phyloP scores from a whole-genome alignment of 768 basidiomycete genomes.

The Mycena galericulata region DNA sequence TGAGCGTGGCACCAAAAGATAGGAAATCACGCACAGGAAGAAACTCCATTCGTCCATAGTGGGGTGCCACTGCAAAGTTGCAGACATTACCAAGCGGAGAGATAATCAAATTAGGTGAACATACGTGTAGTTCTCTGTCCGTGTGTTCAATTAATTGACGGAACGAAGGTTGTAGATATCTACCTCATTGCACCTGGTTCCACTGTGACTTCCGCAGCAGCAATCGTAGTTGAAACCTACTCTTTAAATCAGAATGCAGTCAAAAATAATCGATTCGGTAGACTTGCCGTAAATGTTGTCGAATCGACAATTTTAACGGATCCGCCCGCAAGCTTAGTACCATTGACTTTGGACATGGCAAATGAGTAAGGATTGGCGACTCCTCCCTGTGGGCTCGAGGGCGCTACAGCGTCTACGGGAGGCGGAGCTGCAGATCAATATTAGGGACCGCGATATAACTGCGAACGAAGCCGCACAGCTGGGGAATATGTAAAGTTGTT shows the following conservation, averaged over 20 bases:
- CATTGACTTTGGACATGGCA: conserved; percentile 57
- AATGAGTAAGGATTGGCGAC: conserved; percentile 61
- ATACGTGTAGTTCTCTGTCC: conserved; percentile 66
- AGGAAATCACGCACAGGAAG: conserved; percentile 56
- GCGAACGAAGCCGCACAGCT: conserved; percentile 46
- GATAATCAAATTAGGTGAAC: conserved; percentile 21
- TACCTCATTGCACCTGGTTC: conserved; percentile 68
- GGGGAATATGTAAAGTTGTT: conserved; percentile 67
- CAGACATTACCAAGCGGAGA: not conserved
- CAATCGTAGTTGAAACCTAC: conserved; percentile 60
- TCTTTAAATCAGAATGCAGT: not conserved
- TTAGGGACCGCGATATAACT: not conserved
- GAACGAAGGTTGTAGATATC: not conserved
- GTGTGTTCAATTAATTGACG: not conserved
- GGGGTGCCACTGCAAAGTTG: conserved; percentile 70
- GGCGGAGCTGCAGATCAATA: conserved; percentile 46
- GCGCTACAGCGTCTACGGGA: conserved; percentile 48
- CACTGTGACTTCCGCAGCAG: conserved; percentile 69
- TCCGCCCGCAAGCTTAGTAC: conserved; percentile 60
- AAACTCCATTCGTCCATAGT: conserved; percentile 75
- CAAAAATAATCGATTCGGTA: not conserved
- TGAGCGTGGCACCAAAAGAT: conserved; percentile 14
- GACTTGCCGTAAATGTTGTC: conserved; percentile 53
- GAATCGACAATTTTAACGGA: conserved; percentile 65
- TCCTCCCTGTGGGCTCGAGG: conserved; percentile 57